Percentiles rank a stretch among this genome's conserved stretches.
Evolutionary conservation across 495 filamentous ascomycete species (phyloP).

Genomic region (Talaromyces thailandensis): DNA sequence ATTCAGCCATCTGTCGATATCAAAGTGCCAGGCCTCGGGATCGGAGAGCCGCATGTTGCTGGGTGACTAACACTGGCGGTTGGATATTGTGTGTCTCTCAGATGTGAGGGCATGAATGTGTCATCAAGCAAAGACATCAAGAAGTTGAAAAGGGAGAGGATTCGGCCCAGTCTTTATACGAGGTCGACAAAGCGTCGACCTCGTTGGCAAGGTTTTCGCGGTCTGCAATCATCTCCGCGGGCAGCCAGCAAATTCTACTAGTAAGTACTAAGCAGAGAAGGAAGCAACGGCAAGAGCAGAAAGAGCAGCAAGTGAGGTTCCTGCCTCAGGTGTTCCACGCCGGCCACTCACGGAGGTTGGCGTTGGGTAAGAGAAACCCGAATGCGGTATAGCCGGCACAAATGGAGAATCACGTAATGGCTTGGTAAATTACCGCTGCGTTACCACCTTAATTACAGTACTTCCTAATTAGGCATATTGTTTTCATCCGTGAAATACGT

Average conservation of each 20-base stretch:
- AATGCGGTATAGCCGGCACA: constrained; percentile 15
- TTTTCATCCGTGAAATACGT: no score
- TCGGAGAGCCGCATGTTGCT: constrained; percentile 7
- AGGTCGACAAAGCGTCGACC: not conserved
- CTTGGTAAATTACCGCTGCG: not conserved
- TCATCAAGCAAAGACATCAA: not conserved
- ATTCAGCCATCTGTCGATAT: constrained; percentile 59
- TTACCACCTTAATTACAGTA: not conserved
- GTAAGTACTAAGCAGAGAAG: no score
- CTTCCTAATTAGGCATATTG: no score
- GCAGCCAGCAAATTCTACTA: not conserved
- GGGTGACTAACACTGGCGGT: not conserved
- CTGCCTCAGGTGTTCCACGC: constrained; percentile 20
- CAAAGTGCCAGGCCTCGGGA: constrained; percentile 40
- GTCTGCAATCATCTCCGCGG: constrained; percentile 6
- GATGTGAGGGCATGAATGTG: not conserved
- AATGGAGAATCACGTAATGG: not conserved
- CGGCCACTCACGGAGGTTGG: constrained; percentile 7
- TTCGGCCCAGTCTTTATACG: not conserved
- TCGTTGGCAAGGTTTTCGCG: not conserved
- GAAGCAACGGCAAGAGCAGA: not conserved
- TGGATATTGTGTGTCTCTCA: not conserved
- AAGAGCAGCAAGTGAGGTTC: not conserved
- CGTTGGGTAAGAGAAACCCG: constrained; percentile 35
- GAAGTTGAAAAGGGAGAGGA: not conserved